Percentiles rank a stretch among this genome's conserved stretches.
Evolutionary conservation across 192 early-diverging fungal species (phyloP).

Genomic region (Rhizophagus sp.): DNA sequence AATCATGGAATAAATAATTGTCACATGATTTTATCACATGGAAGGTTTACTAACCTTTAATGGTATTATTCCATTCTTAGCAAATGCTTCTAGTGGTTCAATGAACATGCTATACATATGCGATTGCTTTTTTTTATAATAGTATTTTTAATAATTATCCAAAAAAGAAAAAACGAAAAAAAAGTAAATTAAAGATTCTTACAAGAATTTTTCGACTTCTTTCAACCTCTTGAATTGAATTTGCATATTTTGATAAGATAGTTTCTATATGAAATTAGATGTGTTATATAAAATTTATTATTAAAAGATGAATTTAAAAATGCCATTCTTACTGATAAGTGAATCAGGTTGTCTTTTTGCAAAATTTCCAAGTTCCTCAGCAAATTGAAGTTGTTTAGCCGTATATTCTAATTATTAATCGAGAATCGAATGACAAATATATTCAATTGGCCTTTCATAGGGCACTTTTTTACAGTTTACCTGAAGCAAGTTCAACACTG

Average conservation of each 20-base stretch:
- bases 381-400: slow-evolving; percentile 52
- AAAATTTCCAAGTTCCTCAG: slow-evolving; percentile 52
- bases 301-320: not conserved
- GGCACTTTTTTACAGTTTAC: slow-evolving; percentile 28
- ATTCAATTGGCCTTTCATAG: not conserved
- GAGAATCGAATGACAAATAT: not conserved
- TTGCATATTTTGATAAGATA: slow-evolving; percentile 54
- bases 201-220: slow-evolving; percentile 54
- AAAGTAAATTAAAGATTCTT: not conserved
- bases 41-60: slow-evolving; percentile 45
- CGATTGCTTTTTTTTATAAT: slow-evolving; percentile 45
- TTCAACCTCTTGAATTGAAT: slow-evolving; percentile 59
- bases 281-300: not conserved
- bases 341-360: slow-evolving; percentile 54
- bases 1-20: not conserved
- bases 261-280: slow-evolving; percentile 34
- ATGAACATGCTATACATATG: slow-evolving; percentile 72
- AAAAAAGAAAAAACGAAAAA: not conserved
- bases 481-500: slow-evolving; percentile 51
- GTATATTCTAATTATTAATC: slow-evolving; percentile 43
- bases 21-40: not conserved
- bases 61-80: slow-evolving; percentile 52
- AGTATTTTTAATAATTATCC: not conserved
- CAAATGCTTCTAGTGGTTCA: slow-evolving; percentile 65
- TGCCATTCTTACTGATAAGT: slow-evolving; percentile 28